Evolutionary conservation across 2,329 filamentous ascomycete species (phyloP), one percentile per base, ranked within the genome.

Genomic region (Arthrinium puccinioides): DNA sequence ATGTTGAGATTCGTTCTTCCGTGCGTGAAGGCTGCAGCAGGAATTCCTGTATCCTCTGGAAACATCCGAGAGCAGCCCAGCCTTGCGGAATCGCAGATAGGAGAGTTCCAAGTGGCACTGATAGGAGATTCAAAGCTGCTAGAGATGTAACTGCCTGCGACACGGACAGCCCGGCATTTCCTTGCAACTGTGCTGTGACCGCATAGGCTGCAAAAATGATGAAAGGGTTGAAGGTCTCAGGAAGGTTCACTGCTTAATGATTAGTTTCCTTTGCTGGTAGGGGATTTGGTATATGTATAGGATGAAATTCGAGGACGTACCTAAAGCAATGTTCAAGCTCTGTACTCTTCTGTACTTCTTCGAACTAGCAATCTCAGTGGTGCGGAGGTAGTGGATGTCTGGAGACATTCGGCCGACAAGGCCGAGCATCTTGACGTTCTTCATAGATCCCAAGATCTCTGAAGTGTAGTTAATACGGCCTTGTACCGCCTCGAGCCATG

Each of bases 201-300:
- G 52, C 50, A 37, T 53, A 56, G 2, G 50, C 36, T 6, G 42
- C 42, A 39, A 56, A 54, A n/a, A 52, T 52, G n/a, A 40, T 44
- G 11, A 54, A 34, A 14, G 46, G 46, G 6, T 51, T 44, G 13
- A 54, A 37, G 2, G 15, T 32, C 25, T 14, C 40, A 40, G 27
- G 47, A 16, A 40, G 29, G 29, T 43, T 43, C 9, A 40, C 40
- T 43, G 13, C 9, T 23, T 15, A 19, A 15, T 6, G 2, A 5
- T n/a, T n/a, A n/a, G n/a, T n/a, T n/a, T n/a, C n/a, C n/a, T n/a
- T n/a, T n/a, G n/a, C n/a, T n/a, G n/a, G n/a, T n/a, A n/a, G n/a
- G n/a, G n/a, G n/a, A n/a, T n/a, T n/a, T n/a, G n/a, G n/a, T n/a
- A n/a, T n/a, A n/a, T n/a, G n/a, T 18, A 27, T 14, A 34, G 30